Evolutionary conservation across 1,284 basidiomycete genomes (phyloP).

Genomic region (Moniliella sp.): DNA sequence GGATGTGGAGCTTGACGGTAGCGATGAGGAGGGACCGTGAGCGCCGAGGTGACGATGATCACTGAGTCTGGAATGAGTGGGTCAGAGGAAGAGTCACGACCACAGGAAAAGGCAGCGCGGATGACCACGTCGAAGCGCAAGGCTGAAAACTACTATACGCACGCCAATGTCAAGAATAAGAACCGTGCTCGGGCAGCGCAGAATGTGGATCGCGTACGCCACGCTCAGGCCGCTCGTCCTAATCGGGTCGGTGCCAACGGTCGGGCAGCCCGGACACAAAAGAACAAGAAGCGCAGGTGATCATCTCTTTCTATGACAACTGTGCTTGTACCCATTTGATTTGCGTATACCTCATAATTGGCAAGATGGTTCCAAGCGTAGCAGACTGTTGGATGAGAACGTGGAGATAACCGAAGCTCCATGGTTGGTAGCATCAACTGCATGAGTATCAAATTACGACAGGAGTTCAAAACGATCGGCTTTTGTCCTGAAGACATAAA

Average conservation of each 20-base stretch:
- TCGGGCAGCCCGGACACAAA: constrained; percentile 7
- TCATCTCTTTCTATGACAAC: too few species aligned
- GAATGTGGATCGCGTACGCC: too few species aligned
- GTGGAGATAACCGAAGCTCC: too few species aligned
- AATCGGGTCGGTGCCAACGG: constrained; percentile 20
- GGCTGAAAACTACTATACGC: constrained; percentile 63
- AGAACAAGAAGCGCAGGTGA: constrained; percentile 1
- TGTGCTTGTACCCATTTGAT: too few species aligned
- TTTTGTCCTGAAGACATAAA: too few species aligned
- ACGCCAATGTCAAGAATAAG: constrained; percentile 35
- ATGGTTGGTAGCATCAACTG: too few species aligned
- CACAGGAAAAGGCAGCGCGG: constrained; percentile 16
- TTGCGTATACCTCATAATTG: too few species aligned
- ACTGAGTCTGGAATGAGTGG: constrained; percentile 8
- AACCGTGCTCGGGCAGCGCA: constrained; percentile 36
- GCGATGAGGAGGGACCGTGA: constrained; percentile 1
- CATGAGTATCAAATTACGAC: too few species aligned
- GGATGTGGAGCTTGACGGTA: too few species aligned
- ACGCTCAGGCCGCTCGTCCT: constrained; percentile 13
- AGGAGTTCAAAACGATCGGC: too few species aligned
- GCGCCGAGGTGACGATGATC: constrained; percentile 31
- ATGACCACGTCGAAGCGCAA: constrained; percentile 44
- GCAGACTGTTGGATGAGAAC: too few species aligned
- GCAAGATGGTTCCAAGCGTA: too few species aligned
- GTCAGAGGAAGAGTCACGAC: constrained; percentile 5